Conservation (phyloP, 2,329 filamentous ascomycete genomes). For the Aspergillus sp. region DNA sequence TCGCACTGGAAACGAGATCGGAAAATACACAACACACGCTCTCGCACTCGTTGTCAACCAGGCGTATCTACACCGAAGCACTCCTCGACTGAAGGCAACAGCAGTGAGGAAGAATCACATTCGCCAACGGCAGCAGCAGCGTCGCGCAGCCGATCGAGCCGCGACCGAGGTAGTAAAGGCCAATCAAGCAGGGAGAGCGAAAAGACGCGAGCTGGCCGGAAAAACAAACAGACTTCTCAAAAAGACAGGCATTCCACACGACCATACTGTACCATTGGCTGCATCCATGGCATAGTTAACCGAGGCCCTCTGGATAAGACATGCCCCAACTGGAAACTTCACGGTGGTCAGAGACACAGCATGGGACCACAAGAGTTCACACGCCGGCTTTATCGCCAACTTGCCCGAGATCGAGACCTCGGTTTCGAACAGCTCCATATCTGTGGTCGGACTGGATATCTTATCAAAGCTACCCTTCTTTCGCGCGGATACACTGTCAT, state of each 20-base stretch:
- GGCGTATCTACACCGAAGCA: conserved; percentile 12
- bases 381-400: conserved; percentile 18
- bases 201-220: conserved; percentile 12
- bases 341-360: conserved; percentile 31
- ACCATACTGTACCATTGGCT: conserved; percentile 23
- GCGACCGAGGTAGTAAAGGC: conserved; percentile 27
- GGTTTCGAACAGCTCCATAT: conserved; percentile 27
- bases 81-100: too few species aligned
- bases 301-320: conserved; percentile 20
- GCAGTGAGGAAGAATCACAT: too few species aligned
- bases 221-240: conserved; percentile 9
- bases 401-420: conserved; percentile 15
- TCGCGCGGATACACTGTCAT: conserved; percentile 29
- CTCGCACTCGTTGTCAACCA: conserved; percentile 14
- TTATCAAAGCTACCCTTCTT: conserved; percentile 29
- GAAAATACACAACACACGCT: too few species aligned
- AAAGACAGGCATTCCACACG: not conserved
- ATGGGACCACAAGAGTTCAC: conserved; percentile 21
- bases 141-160: conserved; percentile 13
- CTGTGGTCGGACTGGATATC: conserved; percentile 25
- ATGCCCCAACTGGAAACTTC: conserved; percentile 35
- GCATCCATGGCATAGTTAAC: conserved; percentile 21
- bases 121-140: conserved; percentile 16
- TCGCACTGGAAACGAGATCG: conserved; percentile 42
- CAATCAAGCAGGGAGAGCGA: conserved; percentile 19